Percentiles rank a stretch among this genome's conserved stretches.
phyloP scores from a whole-genome alignment of 2,329 filamentous ascomycete species.

The Camillea tinctor region DNA sequence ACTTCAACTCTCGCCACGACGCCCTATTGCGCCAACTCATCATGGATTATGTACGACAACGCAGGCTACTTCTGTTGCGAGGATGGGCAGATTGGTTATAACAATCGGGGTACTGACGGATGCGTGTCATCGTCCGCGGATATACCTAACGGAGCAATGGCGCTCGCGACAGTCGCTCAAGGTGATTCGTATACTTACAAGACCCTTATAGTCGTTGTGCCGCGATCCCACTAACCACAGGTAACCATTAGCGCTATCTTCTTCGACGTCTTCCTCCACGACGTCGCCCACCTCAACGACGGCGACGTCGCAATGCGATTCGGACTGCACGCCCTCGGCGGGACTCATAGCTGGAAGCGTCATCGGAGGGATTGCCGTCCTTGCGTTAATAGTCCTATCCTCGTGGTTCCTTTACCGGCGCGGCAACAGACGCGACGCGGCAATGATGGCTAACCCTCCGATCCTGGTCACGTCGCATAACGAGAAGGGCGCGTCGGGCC shows the following conservation, averaged over 20 bases:
- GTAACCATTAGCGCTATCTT: neutral
- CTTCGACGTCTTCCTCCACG: constrained; percentile 1
- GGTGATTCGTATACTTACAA: constrained; percentile 8
- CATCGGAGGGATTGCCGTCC: constrained; percentile 11
- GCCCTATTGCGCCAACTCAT: constrained; percentile 18
- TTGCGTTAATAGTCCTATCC: constrained; percentile 8
- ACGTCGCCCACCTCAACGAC: constrained; percentile 1
- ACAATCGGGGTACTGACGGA: constrained; percentile 9
- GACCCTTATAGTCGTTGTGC: too few relatives aligned
- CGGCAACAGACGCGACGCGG: too few relatives aligned
- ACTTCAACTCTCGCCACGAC: constrained; percentile 12
- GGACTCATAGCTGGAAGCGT: constrained; percentile 17
- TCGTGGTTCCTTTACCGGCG: too few relatives aligned
- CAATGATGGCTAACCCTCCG: too few relatives aligned
- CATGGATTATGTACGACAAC: constrained; percentile 24
- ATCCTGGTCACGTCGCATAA: too few relatives aligned
- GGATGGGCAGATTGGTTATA: constrained; percentile 16
- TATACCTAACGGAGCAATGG: constrained; percentile 13
- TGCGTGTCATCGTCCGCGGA: constrained; percentile 10
- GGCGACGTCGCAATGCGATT: neutral
- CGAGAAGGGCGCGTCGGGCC: too few relatives aligned
- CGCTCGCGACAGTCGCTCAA: constrained; percentile 17
- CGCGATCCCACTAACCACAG: neutral
- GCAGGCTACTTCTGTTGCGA: constrained; percentile 22
- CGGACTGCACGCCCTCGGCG: neutral